phyloP scores from a whole-genome alignment of 345 rosid species.

The Litchi chinensis region DNA sequence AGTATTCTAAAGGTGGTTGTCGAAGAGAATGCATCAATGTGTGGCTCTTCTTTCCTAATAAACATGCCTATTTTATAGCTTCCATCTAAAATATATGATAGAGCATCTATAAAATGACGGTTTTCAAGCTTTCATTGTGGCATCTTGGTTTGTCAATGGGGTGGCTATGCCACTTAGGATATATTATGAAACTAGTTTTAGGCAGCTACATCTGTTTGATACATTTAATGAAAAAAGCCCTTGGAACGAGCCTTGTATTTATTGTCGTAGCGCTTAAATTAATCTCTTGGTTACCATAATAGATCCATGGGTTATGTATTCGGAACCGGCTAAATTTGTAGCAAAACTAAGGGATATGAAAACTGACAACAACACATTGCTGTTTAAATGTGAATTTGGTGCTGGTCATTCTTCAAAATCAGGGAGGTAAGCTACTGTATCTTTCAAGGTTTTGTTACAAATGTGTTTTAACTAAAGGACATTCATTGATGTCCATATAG shows the following conservation, averaged over 20 bases:
- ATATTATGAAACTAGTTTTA: too few relatives aligned
- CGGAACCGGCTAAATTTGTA: conserved; percentile 91
- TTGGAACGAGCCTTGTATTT: background rate
- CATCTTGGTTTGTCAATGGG: too few relatives aligned
- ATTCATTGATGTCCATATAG: background rate
- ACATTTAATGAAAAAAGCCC: too few relatives aligned
- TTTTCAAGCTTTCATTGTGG: too few relatives aligned
- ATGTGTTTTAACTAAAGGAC: background rate
- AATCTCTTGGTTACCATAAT: conserved; percentile 18
- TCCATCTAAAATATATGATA: too few relatives aligned
- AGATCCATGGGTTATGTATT: conserved; percentile 95
- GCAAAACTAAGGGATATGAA: conserved; percentile 90
- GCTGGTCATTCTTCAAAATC: conserved; percentile 97
- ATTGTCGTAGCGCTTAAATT: background rate
- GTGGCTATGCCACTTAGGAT: too few relatives aligned
- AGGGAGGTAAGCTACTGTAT: conserved; percentile 62
- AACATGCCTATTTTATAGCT: too few relatives aligned
- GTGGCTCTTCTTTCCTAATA: too few relatives aligned
- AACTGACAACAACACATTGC: conserved; percentile 65
- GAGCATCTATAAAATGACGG: too few relatives aligned
- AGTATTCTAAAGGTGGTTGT: background rate
- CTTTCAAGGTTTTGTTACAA: background rate
- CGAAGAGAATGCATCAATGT: too few relatives aligned
- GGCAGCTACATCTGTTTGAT: too few relatives aligned
- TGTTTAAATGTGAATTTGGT: conserved; percentile 90